A percentile compares a stretch with the other conserved stretches of the same genome.
Evolutionary conservation across 257 asterid species (phyloP).

Genomic region (Plantago elongata): DNA sequence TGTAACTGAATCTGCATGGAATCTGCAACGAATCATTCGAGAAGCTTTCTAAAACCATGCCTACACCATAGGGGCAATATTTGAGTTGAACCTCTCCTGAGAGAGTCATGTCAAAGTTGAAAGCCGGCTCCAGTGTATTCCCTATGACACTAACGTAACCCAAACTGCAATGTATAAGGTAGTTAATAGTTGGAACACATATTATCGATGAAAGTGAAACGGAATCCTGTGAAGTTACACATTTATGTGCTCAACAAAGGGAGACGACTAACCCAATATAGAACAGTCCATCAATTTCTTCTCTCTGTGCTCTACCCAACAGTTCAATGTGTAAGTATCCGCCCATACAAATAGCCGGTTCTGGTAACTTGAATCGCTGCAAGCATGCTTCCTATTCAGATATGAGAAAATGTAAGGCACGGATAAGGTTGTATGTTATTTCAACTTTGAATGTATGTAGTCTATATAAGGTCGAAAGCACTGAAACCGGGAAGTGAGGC

Average conservation of each 20-base stretch:
- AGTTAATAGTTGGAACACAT: no score
- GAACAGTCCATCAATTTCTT: slow-evolving; percentile 33
- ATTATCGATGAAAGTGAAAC: no score
- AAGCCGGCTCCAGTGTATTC: slow-evolving; percentile 12
- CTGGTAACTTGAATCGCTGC: slow-evolving; percentile 46
- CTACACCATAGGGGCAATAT: background rate
- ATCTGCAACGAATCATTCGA: background rate
- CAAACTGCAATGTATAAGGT: slow-evolving; percentile 13
- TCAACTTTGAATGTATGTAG: background rate
- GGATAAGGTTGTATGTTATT: background rate
- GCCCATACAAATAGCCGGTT: slow-evolving; percentile 46
- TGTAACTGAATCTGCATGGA: background rate
- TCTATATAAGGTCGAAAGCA: no score
- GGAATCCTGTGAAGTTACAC: no score
- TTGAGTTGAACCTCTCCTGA: slow-evolving; percentile 14
- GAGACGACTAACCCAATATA: slow-evolving; percentile 52
- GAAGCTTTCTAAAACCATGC: background rate
- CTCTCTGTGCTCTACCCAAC: slow-evolving; percentile 42
- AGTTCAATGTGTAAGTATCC: slow-evolving; percentile 50
- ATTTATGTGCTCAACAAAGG: no score
- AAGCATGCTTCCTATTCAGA: slow-evolving; percentile 34
- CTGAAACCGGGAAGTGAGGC: no score
- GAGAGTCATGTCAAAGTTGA: slow-evolving; percentile 3
- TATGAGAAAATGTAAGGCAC: background rate
- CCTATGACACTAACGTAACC: slow-evolving; percentile 16